phyloP scores from a whole-genome alignment of 179 eudicot genomes.

The Corrigiola litoralis region DNA sequence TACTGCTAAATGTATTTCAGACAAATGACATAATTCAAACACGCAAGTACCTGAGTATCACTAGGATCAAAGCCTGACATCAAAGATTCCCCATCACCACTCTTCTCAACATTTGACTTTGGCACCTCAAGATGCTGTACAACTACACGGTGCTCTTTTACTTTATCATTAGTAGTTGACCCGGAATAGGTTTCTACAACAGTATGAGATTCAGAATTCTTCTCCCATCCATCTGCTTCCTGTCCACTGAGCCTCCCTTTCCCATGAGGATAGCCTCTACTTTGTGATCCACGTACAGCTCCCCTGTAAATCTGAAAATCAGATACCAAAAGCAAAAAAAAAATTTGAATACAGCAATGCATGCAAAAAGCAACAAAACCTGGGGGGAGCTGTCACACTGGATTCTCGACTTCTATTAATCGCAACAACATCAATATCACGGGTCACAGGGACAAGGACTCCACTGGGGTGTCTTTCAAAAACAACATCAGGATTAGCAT shows the following conservation, averaged over 20 bases:
- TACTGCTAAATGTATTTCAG: not conserved
- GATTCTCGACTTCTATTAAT: constrained; percentile 33
- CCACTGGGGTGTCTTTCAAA: constrained; percentile 37
- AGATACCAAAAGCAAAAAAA: constrained; percentile 8
- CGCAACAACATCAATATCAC: constrained; percentile 23
- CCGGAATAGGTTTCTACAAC: constrained; percentile 29
- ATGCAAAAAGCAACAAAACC: constrained; percentile 41
- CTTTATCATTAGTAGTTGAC: constrained; percentile 25
- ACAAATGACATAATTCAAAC: not conserved
- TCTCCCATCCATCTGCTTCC: constrained; percentile 59
- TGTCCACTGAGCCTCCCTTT: constrained; percentile 48
- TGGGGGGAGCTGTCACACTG: constrained; percentile 30
- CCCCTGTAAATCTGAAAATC: constrained; percentile 48
- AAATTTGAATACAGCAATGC: not conserved
- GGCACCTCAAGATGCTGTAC: constrained; percentile 31
- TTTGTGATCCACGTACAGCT: constrained; percentile 43
- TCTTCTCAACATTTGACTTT: constrained; percentile 27
- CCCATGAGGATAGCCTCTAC: constrained; percentile 41
- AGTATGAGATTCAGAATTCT: constrained; percentile 39
- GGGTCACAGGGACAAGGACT: constrained; percentile 31
- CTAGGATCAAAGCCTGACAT: constrained; percentile 38
- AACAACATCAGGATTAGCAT: constrained; percentile 25
- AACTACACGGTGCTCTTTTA: constrained; percentile 19
- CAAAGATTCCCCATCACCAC: constrained; percentile 33
- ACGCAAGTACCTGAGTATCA: constrained; percentile 43